phyloP scores from a whole-genome alignment of 192 early-diverging fungal species.

The Podila clonocystis region DNA sequence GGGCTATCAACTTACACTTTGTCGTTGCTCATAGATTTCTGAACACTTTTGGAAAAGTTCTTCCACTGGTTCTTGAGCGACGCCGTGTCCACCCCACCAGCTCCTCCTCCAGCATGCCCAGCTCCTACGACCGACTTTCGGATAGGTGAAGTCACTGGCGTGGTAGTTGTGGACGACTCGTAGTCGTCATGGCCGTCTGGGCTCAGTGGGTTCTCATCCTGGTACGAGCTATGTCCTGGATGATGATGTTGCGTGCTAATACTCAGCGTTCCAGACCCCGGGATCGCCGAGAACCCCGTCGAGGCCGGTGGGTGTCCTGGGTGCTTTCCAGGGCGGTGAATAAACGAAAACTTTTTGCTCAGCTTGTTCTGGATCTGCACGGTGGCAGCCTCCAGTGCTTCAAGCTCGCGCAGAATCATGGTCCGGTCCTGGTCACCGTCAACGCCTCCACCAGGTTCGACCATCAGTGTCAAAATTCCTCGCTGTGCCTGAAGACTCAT shows the following conservation, averaged over 20 bases:
- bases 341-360: conserved; percentile 45
- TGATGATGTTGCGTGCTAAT: background rate
- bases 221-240: background rate
- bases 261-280: background rate
- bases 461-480: conserved; percentile 18
- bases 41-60: conserved; percentile 37
- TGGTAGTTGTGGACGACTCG: background rate
- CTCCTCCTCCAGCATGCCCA: background rate
- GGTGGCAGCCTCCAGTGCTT: conserved; percentile 11
- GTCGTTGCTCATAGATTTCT: conserved; percentile 37
- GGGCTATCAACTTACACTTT: conserved; percentile 21
- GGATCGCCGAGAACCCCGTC: background rate
- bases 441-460: conserved; percentile 6
- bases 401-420: conserved; percentile 21
- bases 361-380: conserved; percentile 22
- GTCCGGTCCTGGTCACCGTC: conserved; percentile 25
- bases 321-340: conserved; percentile 24
- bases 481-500: conserved; percentile 11
- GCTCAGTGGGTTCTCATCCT: background rate
- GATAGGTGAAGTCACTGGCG: background rate
- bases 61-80: conserved; percentile 42
- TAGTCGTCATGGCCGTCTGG: background rate
- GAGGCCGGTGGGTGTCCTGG: background rate
- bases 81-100: background rate
- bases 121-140: background rate